Conservation (phyloP, 1,284 basidiomycete species). For the Austroboletus olivaceoglutinosus region DNA sequence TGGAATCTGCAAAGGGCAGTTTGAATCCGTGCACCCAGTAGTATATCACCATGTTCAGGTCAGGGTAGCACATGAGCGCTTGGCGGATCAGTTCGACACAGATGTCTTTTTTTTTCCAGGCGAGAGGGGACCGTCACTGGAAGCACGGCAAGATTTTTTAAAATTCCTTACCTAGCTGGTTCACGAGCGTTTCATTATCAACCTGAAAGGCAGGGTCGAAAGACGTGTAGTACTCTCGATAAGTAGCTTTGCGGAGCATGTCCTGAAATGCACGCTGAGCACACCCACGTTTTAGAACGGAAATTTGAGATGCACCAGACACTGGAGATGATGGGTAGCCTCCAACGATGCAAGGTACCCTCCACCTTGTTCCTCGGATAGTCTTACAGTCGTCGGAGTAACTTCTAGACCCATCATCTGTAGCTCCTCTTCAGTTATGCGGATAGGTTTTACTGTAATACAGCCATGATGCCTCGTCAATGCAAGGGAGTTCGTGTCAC, state of each 20-base stretch:
- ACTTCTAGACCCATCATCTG: conserved; percentile 2
- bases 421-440: conserved; percentile 1
- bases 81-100: conserved; percentile 1
- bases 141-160: background rate
- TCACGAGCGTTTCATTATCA: background rate
- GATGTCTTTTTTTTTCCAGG: background rate
- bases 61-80: conserved; percentile 1
- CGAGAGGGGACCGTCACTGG: background rate
- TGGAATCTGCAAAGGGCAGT: background rate
- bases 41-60: conserved; percentile 2
- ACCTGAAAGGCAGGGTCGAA: background rate
- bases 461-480: too few species aligned
- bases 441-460: conserved; percentile 3
- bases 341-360: conserved; percentile 7
- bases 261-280: background rate
- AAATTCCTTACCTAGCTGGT: background rate
- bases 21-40: conserved; percentile 1
- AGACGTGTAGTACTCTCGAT: background rate
- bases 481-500: too few species aligned
- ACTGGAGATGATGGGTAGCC: conserved; percentile 9
- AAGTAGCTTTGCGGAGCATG: conserved; percentile 3
- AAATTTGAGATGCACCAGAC: background rate
- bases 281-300: background rate
- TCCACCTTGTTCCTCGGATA: conserved; percentile 4
- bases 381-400: conserved; percentile 1